Percentiles rank a stretch among this genome's conserved stretches.
phyloP scores from a whole-genome alignment of 1,284 basidiomycete species.

The Pseudozyma tsukubaensis region DNA sequence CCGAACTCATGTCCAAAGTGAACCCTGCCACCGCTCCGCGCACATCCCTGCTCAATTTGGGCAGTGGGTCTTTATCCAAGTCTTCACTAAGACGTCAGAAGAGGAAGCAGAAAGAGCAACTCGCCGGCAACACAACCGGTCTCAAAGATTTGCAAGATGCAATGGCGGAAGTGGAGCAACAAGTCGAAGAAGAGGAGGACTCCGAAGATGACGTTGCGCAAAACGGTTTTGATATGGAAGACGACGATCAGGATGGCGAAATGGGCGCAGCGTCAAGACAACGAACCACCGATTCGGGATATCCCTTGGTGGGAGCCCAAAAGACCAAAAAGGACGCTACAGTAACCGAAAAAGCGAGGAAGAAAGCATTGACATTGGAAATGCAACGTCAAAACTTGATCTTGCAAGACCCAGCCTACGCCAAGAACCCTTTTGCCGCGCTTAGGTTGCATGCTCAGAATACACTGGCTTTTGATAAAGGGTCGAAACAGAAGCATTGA shows the following conservation, averaged over 20 bases:
- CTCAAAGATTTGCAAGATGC: constrained; percentile 55
- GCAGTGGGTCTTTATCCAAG: constrained; percentile 42
- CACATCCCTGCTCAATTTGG: constrained; percentile 28
- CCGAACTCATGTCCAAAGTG: constrained; percentile 50
- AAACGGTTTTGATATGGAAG: constrained; percentile 16
- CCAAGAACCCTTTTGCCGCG: constrained; percentile 60
- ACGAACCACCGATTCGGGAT: constrained; percentile 7
- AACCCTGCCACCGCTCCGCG: constrained; percentile 15
- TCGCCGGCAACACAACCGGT: constrained; percentile 57
- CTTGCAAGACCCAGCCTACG: constrained; percentile 55
- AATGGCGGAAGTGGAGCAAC: constrained; percentile 40
- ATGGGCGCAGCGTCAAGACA: constrained; percentile 10
- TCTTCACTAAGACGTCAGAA: constrained; percentile 58
- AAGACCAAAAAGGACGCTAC: constrained; percentile 33
- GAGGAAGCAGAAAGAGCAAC: constrained; percentile 56
- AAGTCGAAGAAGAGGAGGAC: constrained; percentile 22
- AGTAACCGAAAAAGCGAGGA: constrained; percentile 56
- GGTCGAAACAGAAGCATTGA: constrained; percentile 21
- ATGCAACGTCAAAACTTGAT: constrained; percentile 59
- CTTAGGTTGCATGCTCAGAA: constrained; percentile 63
- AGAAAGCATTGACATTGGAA: constrained; percentile 57
- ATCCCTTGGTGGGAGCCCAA: constrained; percentile 27
- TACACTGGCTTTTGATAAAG: constrained; percentile 53
- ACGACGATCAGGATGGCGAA: constrained; percentile 25
- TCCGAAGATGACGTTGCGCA: constrained; percentile 31